These are phyloP conservation scores for Sisymbrium irio DNA, from an alignment of 345 rosid species.

Conservation along the genomic window DNA sequence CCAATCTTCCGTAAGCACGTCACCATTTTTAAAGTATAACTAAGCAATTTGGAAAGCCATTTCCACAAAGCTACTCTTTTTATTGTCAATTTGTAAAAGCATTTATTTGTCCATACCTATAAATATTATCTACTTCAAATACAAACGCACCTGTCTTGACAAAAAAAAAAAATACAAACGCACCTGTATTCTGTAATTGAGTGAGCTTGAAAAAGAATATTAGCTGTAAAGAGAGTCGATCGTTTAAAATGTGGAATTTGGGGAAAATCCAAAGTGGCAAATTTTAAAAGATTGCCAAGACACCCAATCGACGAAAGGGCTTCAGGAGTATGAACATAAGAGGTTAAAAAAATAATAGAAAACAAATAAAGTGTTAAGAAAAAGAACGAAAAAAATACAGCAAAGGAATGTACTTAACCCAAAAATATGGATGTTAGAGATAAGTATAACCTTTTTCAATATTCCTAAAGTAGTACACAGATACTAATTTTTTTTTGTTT, in stretches of 20 bases:
- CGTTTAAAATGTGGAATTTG: conserved; percentile 5
- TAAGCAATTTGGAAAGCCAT: background rate
- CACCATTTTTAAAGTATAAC: background rate
- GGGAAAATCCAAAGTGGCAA: conserved; percentile 2
- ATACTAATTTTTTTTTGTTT: background rate
- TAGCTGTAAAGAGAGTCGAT: background rate
- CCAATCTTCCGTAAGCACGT: conserved; percentile 18
- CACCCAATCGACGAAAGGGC: conserved; percentile 1
- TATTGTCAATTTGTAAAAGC: background rate
- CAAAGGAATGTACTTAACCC: background rate
- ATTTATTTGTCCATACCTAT: conserved; percentile 20
- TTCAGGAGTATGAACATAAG: conserved; percentile 1
- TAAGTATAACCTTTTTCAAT: background rate
- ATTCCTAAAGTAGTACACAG: background rate
- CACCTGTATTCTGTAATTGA: background rate
- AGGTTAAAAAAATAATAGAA: background rate
- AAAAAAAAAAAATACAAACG: conserved; percentile 2
- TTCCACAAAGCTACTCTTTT: background rate
- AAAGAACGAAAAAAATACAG: background rate
- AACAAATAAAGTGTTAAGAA: background rate
- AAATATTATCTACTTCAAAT: background rate
- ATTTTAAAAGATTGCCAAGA: conserved; percentile 9
- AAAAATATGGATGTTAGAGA: background rate
- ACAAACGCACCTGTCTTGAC: background rate
- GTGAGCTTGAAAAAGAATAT: background rate